Percentiles rank a stretch among this genome's conserved stretches.
Evolutionary conservation across 148 eudicot species (phyloP).

Genomic region (Cornus florida): DNA sequence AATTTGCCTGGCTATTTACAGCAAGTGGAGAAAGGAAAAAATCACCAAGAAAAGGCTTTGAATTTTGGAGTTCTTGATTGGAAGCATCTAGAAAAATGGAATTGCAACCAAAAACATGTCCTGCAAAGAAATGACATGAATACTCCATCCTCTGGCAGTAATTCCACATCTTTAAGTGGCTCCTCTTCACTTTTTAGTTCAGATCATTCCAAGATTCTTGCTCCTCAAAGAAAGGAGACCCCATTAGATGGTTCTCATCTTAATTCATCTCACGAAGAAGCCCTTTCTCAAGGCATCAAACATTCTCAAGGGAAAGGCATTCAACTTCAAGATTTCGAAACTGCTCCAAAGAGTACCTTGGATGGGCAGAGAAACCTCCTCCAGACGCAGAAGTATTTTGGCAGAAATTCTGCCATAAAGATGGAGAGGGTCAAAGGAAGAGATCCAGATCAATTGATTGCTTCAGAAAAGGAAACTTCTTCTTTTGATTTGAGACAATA

Average conservation of each 20-base stretch:
- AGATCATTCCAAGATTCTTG: conserved; percentile 13
- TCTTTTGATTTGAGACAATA: conserved; percentile 25
- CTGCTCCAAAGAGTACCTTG: conserved; percentile 16
- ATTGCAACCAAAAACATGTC: conserved; percentile 33
- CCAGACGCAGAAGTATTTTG: conserved; percentile 15
- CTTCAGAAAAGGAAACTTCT: conserved; percentile 26
- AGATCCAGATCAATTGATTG: conserved; percentile 20
- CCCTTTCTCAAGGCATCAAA: conserved; percentile 23
- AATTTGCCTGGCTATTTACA: conserved; percentile 80
- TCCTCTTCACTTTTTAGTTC: conserved; percentile 10
- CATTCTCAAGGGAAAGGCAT: conserved; percentile 26
- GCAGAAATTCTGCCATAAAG: conserved; percentile 5
- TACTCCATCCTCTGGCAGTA: conserved; percentile 17
- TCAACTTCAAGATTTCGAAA: conserved; percentile 21
- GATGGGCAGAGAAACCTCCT: conserved; percentile 19
- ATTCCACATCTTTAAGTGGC: conserved; percentile 16
- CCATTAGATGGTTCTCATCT: conserved; percentile 19
- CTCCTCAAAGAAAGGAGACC: conserved; percentile 32
- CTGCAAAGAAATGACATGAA: conserved; percentile 11
- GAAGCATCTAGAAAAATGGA: conserved; percentile 75
- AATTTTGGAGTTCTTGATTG: conserved; percentile 91
- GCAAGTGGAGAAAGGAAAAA: conserved; percentile 44
- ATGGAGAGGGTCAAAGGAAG: background rate
- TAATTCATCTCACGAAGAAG: conserved; percentile 24
- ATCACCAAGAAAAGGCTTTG: conserved; percentile 53